Evolutionary conservation across 1,284 basidiomycete genomes (phyloP).

Genomic region (Sparassis latifolia): DNA sequence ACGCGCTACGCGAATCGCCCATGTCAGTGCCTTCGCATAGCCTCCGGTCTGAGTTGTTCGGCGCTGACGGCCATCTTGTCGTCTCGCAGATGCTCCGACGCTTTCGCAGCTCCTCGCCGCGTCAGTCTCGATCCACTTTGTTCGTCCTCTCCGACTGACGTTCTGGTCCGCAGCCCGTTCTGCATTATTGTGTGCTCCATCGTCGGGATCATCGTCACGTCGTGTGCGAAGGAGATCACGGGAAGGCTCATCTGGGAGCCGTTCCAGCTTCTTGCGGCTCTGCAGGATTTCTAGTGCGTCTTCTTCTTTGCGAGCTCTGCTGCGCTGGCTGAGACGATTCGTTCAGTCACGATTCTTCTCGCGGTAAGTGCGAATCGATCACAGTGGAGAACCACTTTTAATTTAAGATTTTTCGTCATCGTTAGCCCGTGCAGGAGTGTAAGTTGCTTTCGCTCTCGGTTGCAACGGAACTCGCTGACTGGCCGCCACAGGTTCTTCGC

Average conservation of each 20-base stretch:
- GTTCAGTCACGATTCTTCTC: slow-evolving; percentile 2
- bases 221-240: slow-evolving; percentile 3
- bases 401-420: background rate
- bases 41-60: no score
- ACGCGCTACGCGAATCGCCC: slow-evolving; percentile 6
- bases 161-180: slow-evolving; percentile 1
- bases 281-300: slow-evolving; percentile 3
- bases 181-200: slow-evolving; percentile 3
- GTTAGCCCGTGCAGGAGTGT: slow-evolving; percentile 3
- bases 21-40: background rate
- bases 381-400: background rate
- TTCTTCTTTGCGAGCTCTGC: background rate
- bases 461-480: no score
- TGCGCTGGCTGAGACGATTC: background rate
- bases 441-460: background rate
- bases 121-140: background rate
- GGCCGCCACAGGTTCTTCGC: slow-evolving; percentile 2
- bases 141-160: background rate
- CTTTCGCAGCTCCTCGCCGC: slow-evolving; percentile 4
- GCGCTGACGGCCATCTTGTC: background rate
- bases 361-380: background rate
- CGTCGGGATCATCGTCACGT: slow-evolving; percentile 6
- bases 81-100: slow-evolving; percentile 2
- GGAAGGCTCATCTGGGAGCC: slow-evolving; percentile 4
- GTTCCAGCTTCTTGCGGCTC: background rate